Evolutionary conservation across 352 stramenopile species (phyloP).

Genomic region (Globisporangium heterothallicum): DNA sequence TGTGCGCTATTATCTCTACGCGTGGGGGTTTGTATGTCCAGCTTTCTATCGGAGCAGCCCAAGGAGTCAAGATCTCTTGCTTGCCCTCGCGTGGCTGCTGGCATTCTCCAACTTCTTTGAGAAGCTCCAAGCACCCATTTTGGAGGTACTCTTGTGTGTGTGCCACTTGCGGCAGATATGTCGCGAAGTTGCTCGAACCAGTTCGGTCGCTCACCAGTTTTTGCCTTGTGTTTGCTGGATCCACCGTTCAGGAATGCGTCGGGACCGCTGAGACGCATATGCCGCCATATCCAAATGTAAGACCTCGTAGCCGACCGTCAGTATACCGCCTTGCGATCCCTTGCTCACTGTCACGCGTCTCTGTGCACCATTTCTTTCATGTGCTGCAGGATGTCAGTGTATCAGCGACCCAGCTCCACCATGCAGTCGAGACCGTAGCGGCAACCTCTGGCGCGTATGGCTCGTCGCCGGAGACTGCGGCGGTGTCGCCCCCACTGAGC

Average conservation of each 20-base stretch:
- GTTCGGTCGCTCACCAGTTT: no score
- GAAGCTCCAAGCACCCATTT: slow-evolving; percentile 32
- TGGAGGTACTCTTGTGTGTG: slow-evolving; percentile 18
- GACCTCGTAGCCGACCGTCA: no score
- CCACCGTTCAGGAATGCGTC: neutral
- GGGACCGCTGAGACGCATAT: neutral
- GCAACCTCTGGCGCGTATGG: neutral
- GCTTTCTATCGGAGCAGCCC: slow-evolving; percentile 30
- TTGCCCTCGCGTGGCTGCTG: slow-evolving; percentile 47
- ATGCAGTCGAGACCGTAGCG: slow-evolving; percentile 7
- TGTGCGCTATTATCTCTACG: slow-evolving; percentile 51
- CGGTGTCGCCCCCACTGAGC: neutral
- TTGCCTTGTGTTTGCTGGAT: neutral
- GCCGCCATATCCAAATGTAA: neutral
- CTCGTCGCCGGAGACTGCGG: neutral
- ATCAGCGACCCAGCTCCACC: neutral
- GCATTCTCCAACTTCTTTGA: slow-evolving; percentile 47
- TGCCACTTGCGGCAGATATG: no score
- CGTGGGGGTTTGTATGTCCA: slow-evolving; percentile 56
- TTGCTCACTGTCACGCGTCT: no score
- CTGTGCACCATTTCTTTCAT: no score
- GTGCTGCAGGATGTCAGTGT: neutral
- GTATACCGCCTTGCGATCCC: no score
- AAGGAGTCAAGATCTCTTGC: slow-evolving; percentile 36
- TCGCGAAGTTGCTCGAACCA: no score